phyloP scores from a whole-genome alignment of 1,284 basidiomycete species.

The Thecaphora thlaspeos region DNA sequence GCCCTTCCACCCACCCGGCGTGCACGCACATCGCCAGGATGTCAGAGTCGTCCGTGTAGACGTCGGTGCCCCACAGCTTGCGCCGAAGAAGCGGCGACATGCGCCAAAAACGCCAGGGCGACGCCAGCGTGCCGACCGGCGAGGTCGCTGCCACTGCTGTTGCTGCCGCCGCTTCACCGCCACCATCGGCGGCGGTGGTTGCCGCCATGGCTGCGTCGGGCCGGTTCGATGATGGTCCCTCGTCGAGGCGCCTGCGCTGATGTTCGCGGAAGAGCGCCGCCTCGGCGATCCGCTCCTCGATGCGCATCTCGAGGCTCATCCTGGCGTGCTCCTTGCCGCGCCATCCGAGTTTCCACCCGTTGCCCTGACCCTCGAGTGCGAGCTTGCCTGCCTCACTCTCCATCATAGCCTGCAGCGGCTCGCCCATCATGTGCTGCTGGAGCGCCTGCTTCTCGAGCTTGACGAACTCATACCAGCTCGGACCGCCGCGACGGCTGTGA shows the following conservation, averaged over 20 bases:
- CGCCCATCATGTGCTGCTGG: constrained; percentile 17
- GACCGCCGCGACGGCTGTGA: constrained; percentile 14
- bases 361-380: constrained; percentile 18
- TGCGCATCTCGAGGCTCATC: constrained; percentile 42
- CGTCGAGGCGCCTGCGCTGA: too few relatives aligned
- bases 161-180: too few relatives aligned
- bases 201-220: too few relatives aligned
- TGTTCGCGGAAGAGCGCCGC: constrained; percentile 17
- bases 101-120: constrained; percentile 48
- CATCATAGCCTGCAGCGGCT: constrained; percentile 18
- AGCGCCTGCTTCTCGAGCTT: constrained; percentile 14
- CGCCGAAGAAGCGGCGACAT: constrained; percentile 46
- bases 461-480: constrained; percentile 20
- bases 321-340: constrained; percentile 48
- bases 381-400: constrained; percentile 11
- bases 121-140: not conserved
- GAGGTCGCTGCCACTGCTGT: too few relatives aligned
- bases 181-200: too few relatives aligned
- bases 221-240: too few relatives aligned
- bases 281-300: constrained; percentile 27
- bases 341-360: constrained; percentile 52
- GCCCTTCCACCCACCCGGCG: constrained; percentile 62
- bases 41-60: constrained; percentile 67
- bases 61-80: constrained; percentile 64
- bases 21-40: constrained; percentile 63